These are phyloP conservation scores for Globisporangium uncinulatum DNA, from an alignment of 352 stramenopile species.

Conservation along the genomic window DNA sequence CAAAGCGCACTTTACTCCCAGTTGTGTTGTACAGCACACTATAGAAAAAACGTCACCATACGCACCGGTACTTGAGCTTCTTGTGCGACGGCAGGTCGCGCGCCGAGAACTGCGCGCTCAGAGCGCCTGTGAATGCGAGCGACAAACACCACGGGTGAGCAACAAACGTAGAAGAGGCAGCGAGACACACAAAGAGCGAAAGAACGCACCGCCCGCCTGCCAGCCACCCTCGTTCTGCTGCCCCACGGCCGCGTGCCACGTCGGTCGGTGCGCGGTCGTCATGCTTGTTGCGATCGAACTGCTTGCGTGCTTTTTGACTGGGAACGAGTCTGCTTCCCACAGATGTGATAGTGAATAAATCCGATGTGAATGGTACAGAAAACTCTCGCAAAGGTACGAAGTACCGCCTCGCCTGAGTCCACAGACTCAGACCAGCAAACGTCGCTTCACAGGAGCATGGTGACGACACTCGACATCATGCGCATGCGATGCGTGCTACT, in stretches of 20 bases:
- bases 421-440: not conserved
- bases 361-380: no score
- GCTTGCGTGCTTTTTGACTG: not conserved
- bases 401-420: not conserved
- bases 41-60: not conserved
- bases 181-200: not conserved
- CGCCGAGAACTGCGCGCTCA: slow-evolving; percentile 78
- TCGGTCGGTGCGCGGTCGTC: slow-evolving; percentile 84
- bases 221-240: slow-evolving; percentile 85
- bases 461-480: no score
- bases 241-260: slow-evolving; percentile 80
- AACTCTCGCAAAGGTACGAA: not conserved
- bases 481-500: not conserved
- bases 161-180: no score
- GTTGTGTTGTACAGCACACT: not conserved
- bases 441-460: no score
- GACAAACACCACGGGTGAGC: not conserved
- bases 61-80: slow-evolving; percentile 79
- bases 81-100: slow-evolving; percentile 77
- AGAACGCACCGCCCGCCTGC: slow-evolving; percentile 60
- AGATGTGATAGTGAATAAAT: no score
- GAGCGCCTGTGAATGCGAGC: slow-evolving; percentile 31
- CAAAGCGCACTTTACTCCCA: not conserved
- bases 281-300: slow-evolving; percentile 22
- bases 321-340: not conserved